Evolutionary conservation across 306 rosid genomes (phyloP).

Genomic region (Corylus heterophylla): DNA sequence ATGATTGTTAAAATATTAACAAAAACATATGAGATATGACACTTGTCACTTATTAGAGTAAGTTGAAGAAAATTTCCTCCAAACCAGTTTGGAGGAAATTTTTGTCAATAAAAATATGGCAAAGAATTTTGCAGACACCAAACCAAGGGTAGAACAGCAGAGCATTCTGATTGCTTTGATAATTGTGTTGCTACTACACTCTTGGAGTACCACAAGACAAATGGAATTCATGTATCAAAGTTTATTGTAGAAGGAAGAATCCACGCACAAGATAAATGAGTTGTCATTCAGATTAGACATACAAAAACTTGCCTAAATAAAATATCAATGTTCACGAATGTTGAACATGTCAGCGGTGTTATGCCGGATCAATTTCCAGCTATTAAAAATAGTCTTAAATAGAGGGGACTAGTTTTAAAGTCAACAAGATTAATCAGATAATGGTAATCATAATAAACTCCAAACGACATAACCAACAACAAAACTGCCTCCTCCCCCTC

Average conservation of each 20-base stretch:
- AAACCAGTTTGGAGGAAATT: too few species aligned
- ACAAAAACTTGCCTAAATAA: neutral
- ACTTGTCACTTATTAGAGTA: too few species aligned
- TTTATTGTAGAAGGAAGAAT: neutral
- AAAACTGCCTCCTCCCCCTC: neutral
- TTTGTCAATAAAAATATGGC: too few species aligned
- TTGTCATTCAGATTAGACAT: neutral
- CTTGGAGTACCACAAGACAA: neutral
- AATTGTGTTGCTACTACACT: neutral
- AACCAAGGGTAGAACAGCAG: neutral
- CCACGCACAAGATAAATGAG: neutral
- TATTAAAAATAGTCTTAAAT: neutral
- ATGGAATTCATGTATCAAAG: neutral
- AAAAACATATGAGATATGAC: too few species aligned
- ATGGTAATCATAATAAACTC: neutral
- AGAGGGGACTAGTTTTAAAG: neutral
- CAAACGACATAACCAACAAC: neutral
- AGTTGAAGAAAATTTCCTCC: too few species aligned
- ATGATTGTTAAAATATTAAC: too few species aligned
- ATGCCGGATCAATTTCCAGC: neutral
- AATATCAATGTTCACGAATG: neutral
- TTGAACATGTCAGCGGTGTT: neutral
- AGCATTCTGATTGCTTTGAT: neutral
- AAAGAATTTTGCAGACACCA: neutral
- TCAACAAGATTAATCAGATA: neutral